These are phyloP conservation scores for Lepiota brunneoincarnata DNA, from an alignment of 768 basidiomycete species.

Conservation along the genomic window DNA sequence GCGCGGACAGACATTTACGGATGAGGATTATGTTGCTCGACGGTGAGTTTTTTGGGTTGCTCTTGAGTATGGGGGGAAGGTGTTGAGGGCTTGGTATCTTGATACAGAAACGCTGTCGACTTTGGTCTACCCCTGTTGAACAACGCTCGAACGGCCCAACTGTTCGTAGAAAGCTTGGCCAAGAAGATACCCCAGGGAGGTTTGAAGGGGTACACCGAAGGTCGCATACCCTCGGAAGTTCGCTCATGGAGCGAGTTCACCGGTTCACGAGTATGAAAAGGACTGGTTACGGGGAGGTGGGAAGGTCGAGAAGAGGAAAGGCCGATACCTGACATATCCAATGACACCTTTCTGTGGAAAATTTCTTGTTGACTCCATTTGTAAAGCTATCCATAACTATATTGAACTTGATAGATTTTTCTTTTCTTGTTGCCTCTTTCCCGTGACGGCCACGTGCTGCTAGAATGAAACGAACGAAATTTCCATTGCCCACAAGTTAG, in stretches of 20 bases:
- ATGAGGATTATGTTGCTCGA: conserved; percentile 97
- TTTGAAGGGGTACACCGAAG: conserved; percentile 77
- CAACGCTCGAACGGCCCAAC: conserved; percentile 82
- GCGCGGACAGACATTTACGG: conserved; percentile 71
- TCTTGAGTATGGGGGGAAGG: not conserved
- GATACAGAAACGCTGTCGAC: conserved; percentile 83
- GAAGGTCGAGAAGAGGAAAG: not conserved
- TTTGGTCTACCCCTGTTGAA: conserved; percentile 92
- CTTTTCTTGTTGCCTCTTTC: conserved; percentile 4
- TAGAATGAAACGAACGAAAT: too few species aligned
- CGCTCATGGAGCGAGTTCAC: conserved; percentile 91
- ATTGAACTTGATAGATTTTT: not conserved
- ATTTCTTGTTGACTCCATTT: not conserved
- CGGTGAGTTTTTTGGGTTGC: conserved; percentile 44
- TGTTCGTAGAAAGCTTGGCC: conserved; percentile 88
- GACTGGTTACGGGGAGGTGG: not conserved
- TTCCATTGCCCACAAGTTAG: too few species aligned
- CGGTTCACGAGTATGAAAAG: conserved; percentile 57
- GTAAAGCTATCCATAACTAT: not conserved
- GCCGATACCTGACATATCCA: not conserved
- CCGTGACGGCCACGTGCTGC: too few species aligned
- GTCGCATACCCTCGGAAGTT: conserved; percentile 87
- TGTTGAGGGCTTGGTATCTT: conserved; percentile 10
- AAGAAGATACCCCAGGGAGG: conserved; percentile 83
- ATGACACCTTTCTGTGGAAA: not conserved